Base-by-base conservation (phyloP, 164 flowering plant genomes). In the Pachysandra terminalis region DNA sequence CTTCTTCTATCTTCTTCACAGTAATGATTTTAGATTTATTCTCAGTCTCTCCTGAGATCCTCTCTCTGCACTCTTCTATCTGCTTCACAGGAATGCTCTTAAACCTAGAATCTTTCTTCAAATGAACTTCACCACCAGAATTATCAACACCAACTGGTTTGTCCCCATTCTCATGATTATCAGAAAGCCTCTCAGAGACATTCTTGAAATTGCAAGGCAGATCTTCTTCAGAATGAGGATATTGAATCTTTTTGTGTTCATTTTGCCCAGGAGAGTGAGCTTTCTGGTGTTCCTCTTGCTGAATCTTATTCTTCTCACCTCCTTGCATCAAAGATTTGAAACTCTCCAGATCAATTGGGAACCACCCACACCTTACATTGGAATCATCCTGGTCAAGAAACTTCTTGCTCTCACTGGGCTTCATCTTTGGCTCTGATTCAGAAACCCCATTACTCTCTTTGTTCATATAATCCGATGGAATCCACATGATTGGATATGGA, bases 401-500 rank as follows among this genome's bases (percentile, higher is more conserved):
- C 25, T 70, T 64, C 23, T 15, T 40, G 3, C 23, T 59, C 64
- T 67, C 71, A 32, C 7, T 32, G 3, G 37, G 37, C 37, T 23
- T 64, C 70, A 59, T 65, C 24, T 19, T 70, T 22, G 72, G 73
- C 27, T 71, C 71, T 22, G 26, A 5, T 60, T 71, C 72, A 26
- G 19, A 12, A 70, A 61, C 13, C 49, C 60, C 60, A 1, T 19
- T 25, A 73, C 45, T 52, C 51, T 68, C 73, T 24, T 48, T 19
- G 25, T 71, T 75, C 70, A 55, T 15, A 23, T 66, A 68, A 23
- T 72, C 83, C 17, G 82, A 78, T 6, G 91, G 89, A 54, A 87
- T 55, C 88, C 89, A 86, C 41, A 83, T 51, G 26, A 83, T 16
- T 16, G 89, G 91, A 69, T 81, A 73, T 3, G 77, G 81, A 56